A percentile compares a stretch with the other conserved stretches of the same genome.
Evolutionary conservation across 2,329 filamentous ascomycete species (phyloP).

Genomic region (Pseudogymnoascus sp.): DNA sequence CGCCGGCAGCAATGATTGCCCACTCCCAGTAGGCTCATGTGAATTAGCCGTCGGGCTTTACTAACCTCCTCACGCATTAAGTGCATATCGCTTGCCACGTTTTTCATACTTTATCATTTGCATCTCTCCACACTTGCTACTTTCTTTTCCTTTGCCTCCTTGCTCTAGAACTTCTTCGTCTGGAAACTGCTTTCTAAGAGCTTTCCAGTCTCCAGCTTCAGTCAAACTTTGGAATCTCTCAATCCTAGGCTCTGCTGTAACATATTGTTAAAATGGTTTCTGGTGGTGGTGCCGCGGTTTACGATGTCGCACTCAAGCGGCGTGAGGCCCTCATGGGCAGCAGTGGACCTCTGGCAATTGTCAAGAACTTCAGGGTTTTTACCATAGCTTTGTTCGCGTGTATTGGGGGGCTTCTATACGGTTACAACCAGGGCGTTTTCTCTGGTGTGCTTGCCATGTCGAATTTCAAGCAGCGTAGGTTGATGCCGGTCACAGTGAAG

Average conservation of each 20-base stretch:
- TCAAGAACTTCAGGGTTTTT: constrained; percentile 54
- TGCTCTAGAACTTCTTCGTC: neutral
- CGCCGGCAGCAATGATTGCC: neutral
- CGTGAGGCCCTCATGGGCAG: constrained; percentile 46
- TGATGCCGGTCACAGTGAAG: constrained; percentile 21
- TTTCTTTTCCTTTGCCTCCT: neutral
- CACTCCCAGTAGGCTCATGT: neutral
- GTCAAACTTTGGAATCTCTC: neutral
- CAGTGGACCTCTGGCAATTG: constrained; percentile 41
- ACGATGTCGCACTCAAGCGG: constrained; percentile 44
- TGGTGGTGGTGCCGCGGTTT: constrained; percentile 28
- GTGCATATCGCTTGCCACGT: neutral
- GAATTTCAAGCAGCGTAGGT: constrained; percentile 41
- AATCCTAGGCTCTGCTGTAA: neutral
- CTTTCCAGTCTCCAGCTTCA: neutral
- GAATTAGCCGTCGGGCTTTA: neutral
- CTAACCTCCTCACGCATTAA: neutral
- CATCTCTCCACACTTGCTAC: neutral
- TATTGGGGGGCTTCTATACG: constrained; percentile 48
- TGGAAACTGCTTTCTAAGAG: neutral
- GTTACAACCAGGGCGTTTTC: constrained; percentile 70
- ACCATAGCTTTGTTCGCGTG: constrained; percentile 54
- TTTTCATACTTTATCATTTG: neutral
- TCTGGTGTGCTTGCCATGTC: constrained; percentile 57
- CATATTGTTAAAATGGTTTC: constrained; percentile 18